A percentile compares a stretch with the other conserved stretches of the same genome.
These are phyloP conservation scores for Coccinonectria pachysandricola DNA, from an alignment of 2,329 filamentous ascomycete species.

Conservation along the genomic window DNA sequence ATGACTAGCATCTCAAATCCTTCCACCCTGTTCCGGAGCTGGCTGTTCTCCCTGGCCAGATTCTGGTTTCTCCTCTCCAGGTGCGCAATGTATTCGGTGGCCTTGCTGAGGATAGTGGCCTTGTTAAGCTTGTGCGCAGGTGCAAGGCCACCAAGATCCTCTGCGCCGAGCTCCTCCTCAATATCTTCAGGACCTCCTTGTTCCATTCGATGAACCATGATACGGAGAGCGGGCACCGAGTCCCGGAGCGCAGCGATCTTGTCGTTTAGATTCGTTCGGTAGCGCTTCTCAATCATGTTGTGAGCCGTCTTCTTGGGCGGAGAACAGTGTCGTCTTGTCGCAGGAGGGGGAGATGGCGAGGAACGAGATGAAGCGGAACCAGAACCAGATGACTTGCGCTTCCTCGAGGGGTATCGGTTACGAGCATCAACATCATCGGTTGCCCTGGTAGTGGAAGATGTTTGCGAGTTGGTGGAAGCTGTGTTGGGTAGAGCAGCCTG, in stretches of 20 bases:
- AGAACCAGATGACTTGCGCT: constrained; percentile 24
- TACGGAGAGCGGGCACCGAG: constrained; percentile 76
- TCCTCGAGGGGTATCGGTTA: constrained; percentile 18
- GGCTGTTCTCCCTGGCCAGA: constrained; percentile 23
- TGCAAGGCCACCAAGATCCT: constrained; percentile 60
- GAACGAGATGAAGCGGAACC: constrained; percentile 20
- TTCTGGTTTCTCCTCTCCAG: constrained; percentile 25
- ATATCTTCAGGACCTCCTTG: constrained; percentile 48
- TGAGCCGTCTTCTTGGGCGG: constrained; percentile 75
- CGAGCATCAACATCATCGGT: constrained; percentile 11
- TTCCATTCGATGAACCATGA: constrained; percentile 52
- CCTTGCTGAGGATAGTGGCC: constrained; percentile 54
- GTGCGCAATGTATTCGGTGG: constrained; percentile 28
- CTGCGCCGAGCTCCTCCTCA: constrained; percentile 54
- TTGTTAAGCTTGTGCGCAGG: constrained; percentile 90
- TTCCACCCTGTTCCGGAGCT: constrained; percentile 21
- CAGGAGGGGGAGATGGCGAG: constrained; percentile 31
- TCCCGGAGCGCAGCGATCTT: constrained; percentile 86
- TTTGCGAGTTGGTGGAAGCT: constrained; percentile 10
- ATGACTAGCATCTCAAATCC: constrained; percentile 21
- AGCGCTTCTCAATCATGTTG: constrained; percentile 94
- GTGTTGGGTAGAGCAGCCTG: constrained; percentile 5
- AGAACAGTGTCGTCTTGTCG: constrained; percentile 19
- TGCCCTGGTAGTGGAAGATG: constrained; percentile 7
- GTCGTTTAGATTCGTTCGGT: constrained; percentile 88